Percentiles rank a stretch among this genome's conserved stretches.
phyloP scores from a whole-genome alignment of 2,329 filamentous ascomycete species.

The Amphichorda felina region DNA sequence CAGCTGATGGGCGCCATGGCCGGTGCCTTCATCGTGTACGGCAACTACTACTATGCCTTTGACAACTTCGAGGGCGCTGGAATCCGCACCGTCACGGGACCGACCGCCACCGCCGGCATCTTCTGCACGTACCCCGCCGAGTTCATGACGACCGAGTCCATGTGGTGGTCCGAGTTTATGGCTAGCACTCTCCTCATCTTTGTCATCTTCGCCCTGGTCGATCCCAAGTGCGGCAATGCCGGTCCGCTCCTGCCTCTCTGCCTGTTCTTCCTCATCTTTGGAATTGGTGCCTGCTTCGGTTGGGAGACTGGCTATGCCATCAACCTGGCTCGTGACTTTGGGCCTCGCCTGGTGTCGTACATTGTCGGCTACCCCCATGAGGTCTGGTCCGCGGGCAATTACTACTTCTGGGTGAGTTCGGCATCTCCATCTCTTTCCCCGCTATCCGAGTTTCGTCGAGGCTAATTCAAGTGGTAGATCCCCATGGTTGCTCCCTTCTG shows the following conservation, averaged over 20 bases:
- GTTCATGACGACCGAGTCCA: constrained; percentile 53
- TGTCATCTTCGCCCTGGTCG: constrained; percentile 57
- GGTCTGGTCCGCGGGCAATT: constrained; percentile 55
- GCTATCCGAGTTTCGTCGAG: constrained; percentile 1
- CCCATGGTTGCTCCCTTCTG: constrained; percentile 62
- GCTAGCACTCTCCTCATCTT: constrained; percentile 59
- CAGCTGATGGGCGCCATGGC: constrained; percentile 57
- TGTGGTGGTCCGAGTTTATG: constrained; percentile 64
- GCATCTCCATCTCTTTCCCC: constrained; percentile 4
- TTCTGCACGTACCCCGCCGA: constrained; percentile 58
- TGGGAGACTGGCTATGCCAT: constrained; percentile 71
- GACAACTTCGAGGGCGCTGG: constrained; percentile 49
- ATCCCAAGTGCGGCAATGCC: constrained; percentile 42
- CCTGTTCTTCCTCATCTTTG: constrained; percentile 63
- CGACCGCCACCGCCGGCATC: constrained; percentile 53
- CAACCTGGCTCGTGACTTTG: constrained; percentile 62
- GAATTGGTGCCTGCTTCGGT: constrained; percentile 60
- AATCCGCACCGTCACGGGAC: constrained; percentile 47
- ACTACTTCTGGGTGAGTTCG: constrained; percentile 58
- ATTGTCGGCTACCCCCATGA: constrained; percentile 55
- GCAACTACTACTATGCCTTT: constrained; percentile 53
- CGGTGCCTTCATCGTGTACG: constrained; percentile 48
- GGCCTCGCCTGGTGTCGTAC: constrained; percentile 53
- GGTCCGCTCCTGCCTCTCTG: constrained; percentile 44
- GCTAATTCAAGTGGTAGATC: constrained; percentile 27